phyloP scores from a whole-genome alignment of 495 filamentous ascomycete genomes.

The Hyphodiscus hymeniophilus region DNA sequence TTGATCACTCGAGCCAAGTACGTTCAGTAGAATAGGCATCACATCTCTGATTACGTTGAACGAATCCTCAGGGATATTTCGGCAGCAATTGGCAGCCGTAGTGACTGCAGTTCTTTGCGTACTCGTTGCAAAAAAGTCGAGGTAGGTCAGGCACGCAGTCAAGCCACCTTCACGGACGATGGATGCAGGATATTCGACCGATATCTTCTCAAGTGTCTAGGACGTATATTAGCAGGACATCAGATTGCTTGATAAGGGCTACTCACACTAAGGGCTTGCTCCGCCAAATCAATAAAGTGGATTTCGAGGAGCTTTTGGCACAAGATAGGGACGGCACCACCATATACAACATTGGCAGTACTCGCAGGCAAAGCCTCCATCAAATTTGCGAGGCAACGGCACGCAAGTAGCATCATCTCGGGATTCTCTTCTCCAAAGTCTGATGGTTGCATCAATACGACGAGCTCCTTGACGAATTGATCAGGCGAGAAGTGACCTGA shows the following conservation, averaged over 20 bases:
- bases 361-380: conserved; percentile 96
- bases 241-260: not conserved
- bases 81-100: conserved; percentile 95
- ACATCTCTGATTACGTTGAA: conserved; percentile 84
- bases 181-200: conserved; percentile 87
- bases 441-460: conserved; percentile 85
- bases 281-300: conserved; percentile 91
- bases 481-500: conserved; percentile 94
- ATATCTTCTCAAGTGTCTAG: conserved; percentile 92
- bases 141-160: conserved; percentile 84
- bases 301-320: conserved; percentile 94
- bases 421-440: conserved; percentile 82
- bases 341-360: conserved; percentile 92
- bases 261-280: conserved; percentile 85
- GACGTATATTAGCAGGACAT: conserved; percentile 14
- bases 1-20: conserved; percentile 86
- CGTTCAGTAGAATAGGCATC: conserved; percentile 89
- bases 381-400: conserved; percentile 90
- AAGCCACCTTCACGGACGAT: conserved; percentile 96
- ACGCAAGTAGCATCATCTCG: conserved; percentile 96
- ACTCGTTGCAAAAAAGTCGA: conserved; percentile 97
- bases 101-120: conserved; percentile 95
- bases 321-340: conserved; percentile 86
- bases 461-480: conserved; percentile 90
- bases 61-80: conserved; percentile 88